Conservation (phyloP, 2,329 filamentous ascomycete species). For the Mariannaea sp. region DNA sequence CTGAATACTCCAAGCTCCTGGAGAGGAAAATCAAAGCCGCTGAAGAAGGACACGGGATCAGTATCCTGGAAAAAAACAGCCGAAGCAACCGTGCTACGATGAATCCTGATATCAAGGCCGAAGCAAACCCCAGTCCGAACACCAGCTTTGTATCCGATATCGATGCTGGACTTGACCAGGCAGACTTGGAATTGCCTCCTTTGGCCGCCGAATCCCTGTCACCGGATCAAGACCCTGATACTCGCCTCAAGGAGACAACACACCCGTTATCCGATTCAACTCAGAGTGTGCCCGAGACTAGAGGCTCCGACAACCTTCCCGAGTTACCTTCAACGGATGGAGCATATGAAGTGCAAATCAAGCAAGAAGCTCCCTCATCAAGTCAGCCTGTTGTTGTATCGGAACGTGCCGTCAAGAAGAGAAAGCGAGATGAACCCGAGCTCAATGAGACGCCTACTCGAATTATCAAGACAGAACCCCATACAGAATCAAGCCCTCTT, state of each 20-base stretch:
- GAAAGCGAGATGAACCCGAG: constrained; percentile 44
- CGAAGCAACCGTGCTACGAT: constrained; percentile 18
- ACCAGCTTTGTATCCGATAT: constrained; percentile 30
- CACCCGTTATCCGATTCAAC: constrained; percentile 38
- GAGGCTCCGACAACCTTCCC: constrained; percentile 32
- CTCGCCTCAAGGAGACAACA: constrained; percentile 5
- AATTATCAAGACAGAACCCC: constrained; percentile 51
- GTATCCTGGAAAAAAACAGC: constrained; percentile 35
- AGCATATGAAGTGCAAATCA: constrained; percentile 40
- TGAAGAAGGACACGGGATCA: constrained; percentile 45
- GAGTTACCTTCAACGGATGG: constrained; percentile 23
- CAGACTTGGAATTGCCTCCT: constrained; percentile 37
- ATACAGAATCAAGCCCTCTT: constrained; percentile 39
- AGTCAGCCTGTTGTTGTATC: constrained; percentile 57
- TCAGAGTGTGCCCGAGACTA: constrained; percentile 36
- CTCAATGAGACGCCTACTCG: constrained; percentile 31
- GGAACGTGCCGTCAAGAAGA: constrained; percentile 55
- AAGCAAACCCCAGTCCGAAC: constrained; percentile 22
- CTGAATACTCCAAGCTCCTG: constrained; percentile 49
- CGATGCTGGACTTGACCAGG: constrained; percentile 34
- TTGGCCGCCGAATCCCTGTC: constrained; percentile 30
- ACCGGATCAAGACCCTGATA: constrained; percentile 9
- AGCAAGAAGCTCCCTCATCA: constrained; percentile 60
- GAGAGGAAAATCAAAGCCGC: constrained; percentile 50
- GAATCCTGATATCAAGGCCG: constrained; percentile 12